Conservation (phyloP, 2,329 filamentous ascomycete species). For the Fusarium miscanthi region DNA sequence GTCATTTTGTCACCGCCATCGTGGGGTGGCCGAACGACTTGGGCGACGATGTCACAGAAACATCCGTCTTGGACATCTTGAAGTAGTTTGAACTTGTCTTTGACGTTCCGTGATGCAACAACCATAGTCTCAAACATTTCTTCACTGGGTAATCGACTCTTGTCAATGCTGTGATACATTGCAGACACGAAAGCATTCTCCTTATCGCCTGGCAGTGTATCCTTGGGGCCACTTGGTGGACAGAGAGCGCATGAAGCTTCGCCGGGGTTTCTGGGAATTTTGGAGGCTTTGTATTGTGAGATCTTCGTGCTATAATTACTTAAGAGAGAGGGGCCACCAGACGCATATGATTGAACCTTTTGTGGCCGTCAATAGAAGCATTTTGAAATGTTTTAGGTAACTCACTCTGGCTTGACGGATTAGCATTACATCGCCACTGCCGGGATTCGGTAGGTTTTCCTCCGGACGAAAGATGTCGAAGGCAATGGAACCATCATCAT, state of each 20-base stretch:
- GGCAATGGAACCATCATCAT: conserved; percentile 54
- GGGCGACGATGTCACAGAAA: conserved; percentile 77
- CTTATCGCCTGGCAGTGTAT: conserved; percentile 31
- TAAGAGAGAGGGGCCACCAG: conserved; percentile 55
- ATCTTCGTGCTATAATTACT: conserved; percentile 57
- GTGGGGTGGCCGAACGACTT: conserved; percentile 70
- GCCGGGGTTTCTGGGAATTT: conserved; percentile 50
- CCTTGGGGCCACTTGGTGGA: conserved; percentile 30
- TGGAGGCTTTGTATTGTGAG: conserved; percentile 54
- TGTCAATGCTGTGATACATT: conserved; percentile 59
- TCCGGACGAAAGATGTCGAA: conserved; percentile 71
- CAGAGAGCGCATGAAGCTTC: conserved; percentile 51
- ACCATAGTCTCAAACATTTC: conserved; percentile 56
- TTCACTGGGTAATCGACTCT: conserved; percentile 55
- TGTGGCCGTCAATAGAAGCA: conserved; percentile 12
- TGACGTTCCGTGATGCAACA: conserved; percentile 56
- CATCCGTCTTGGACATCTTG: conserved; percentile 66
- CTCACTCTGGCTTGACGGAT: conserved; percentile 67
- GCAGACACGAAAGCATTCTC: conserved; percentile 60
- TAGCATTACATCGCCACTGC: conserved; percentile 53
- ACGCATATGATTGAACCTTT: conserved; percentile 56
- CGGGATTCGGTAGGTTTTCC: conserved; percentile 60
- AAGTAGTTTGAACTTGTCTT: conserved; percentile 72
- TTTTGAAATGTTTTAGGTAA: conserved; percentile 7
- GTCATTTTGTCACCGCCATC: conserved; percentile 60